Base-by-base conservation (phyloP, 2,329 filamentous ascomycete genomes). In the Orbilia blumenaviensis region DNA sequence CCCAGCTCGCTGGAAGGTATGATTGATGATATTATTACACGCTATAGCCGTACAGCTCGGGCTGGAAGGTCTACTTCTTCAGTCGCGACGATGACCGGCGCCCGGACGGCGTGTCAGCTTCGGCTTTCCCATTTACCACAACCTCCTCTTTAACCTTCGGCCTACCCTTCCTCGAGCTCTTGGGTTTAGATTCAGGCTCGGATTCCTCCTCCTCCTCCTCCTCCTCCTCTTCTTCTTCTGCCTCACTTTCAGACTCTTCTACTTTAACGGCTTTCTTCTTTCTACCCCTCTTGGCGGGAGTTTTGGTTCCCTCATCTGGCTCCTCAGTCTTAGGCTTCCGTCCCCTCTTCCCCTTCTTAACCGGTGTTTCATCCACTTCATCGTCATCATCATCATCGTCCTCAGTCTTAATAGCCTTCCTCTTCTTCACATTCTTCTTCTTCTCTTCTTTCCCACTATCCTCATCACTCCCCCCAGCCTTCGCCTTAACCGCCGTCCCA, bases 401-500 rank as follows among this genome's bases (percentile, higher is more conserved):
- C 52, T 81, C 80, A 36, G 69, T 81, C 81, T 67, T 79, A 69
- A 48, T 63, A 34, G 36, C 68, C 38, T 68, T 81, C 71, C 76
- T 81, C 78, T 71, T 81, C 77, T 61, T 74, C 74, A 38, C 46
- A 32, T 42, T 54, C n/a, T 73, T 66, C 74, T 52, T 62, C 34
- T 62, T 50, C 23, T 42, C 54, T 27, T n/a, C n/a, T n/a, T n/a
- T n/a, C n/a, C 46, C 44, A n/a, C 48, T 54, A 41, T 23, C 54
- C 10, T 69, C 54, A 2, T 79, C 80, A 72, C 63, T 78, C 38
- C 69, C 82, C 72, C 62, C 81, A 66, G 78, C 80, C 62, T 81
- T 81, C 54, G 60, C 80, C 62, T 74, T 85, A 14, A 89, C 87
- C 32, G 85, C 84, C 8, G 63, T 75, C 12, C 56, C 71, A 1